Evolutionary conservation across 208 protist genomes (phyloP), one percentile per base, ranked within the genome.

Genomic region (Trichomonas tenax): DNA sequence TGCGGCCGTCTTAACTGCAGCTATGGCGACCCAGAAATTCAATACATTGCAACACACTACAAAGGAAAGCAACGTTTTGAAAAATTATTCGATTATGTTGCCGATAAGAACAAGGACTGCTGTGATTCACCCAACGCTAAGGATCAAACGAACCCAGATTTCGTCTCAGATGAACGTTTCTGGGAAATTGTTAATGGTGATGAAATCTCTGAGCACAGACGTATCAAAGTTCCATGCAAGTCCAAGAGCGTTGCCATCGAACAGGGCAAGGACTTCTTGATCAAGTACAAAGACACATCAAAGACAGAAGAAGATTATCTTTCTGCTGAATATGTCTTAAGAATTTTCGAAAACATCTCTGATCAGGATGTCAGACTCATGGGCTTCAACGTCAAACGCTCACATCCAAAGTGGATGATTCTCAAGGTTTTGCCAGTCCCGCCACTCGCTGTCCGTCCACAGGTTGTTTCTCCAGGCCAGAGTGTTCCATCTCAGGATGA

Each of bases 401-500:
- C 96, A 8, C 97, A 96, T 63, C 98, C 98, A 23, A 98, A 99
- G 45, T 99, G 98, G 98, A 98, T 99, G 97, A 97, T 99, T 26
- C 72, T 99, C 3, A 99, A 98, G 0, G 97, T 98, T 34, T 96
- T 98, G 40, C 99, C 99, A 34, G 98, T 99, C 17, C 98, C 99
- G 6, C 99, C 99, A 95, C 99, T 99, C 46, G 97, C 98, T 95
- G 99, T 99, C 63, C 98, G 99, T n/a, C 99, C 99, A 3, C 98
- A 98, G 41, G 98, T 99, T 89, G 96, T 98, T 63, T 98, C 99
- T 90, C 98, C 97, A 82, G 26, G 84, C 34, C 6, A 45, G 2
- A 86, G 63, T 45, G 46, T 51, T 44, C 82, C 63, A 51, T 72
- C 89, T 58, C 96, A 99, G 96, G 99, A 99, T 97, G 99, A 99